Evolutionary conservation across 257 asterid genomes (phyloP), one percentile per base, ranked within the genome.

Genomic region (Mentha longifolia): DNA sequence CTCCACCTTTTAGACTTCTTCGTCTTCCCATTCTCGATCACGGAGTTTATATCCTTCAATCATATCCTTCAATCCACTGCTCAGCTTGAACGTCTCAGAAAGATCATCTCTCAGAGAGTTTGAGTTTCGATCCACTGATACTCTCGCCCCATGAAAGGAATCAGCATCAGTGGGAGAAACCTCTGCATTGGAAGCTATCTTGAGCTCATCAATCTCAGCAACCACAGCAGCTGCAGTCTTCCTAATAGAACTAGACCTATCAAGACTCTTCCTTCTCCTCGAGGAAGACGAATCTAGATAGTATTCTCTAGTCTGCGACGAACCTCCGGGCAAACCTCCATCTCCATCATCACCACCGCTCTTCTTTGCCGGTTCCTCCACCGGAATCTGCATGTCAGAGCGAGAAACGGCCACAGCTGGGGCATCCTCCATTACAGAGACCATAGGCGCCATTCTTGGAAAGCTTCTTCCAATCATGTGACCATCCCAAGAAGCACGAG

Each of bases 401-500:
- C 95, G 80, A 2, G 85, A 37, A 10, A 81, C 82, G 1, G 71
- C 79, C 15, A 75, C 73, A 19, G 84, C 80, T 2, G 95, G 89
- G 39, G 89, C 83, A 75, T 89, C 95, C 80, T 92, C 98, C 72
- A 84, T 76, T 10, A 92, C 88, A 30, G 95, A 88, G 31, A 89
- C 84, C 96, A 89, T 92, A 0, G 90, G 91, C 0, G 90, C 82
- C 82, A 90, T 82, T 71, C 92, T 85, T 5, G 92, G 89, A 35
- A 88, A 78, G 49, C 77, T 89, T 79, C 82, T 83, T 3, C 95
- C 97, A 16, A 80, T 80, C 79, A 92, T 60, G 74, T 90, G 61
- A 11, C 94, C 98, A 68, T 92, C 98, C 85, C 97, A 92, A 4
- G 97, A 88, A 62, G 97, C 98, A n/a, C 98, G 86, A 37, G 97